phyloP scores from a whole-genome alignment of 345 rosid genomes.

The Raphanus sativus region DNA sequence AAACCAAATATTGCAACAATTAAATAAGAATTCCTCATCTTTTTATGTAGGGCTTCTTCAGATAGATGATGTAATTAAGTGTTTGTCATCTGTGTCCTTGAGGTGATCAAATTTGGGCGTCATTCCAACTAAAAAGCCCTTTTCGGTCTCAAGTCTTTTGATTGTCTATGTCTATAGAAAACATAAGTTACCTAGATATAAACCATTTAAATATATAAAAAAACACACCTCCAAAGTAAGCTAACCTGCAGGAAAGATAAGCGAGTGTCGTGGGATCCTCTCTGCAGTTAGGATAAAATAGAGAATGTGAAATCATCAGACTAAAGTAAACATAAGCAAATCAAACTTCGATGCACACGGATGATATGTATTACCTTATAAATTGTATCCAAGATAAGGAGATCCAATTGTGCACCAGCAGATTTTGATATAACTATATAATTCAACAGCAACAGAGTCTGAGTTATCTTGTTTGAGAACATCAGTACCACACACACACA shows the following conservation, averaged over 20 bases:
- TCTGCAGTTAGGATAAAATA: slow-evolving; percentile 46
- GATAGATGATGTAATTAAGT: too few species aligned
- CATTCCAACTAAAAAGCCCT: slow-evolving; percentile 68
- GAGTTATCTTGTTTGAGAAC: neutral
- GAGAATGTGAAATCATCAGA: neutral
- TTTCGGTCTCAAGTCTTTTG: slow-evolving; percentile 71
- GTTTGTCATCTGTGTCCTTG: too few species aligned
- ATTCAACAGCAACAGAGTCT: too few species aligned
- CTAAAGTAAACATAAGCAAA: neutral
- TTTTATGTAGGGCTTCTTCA: too few species aligned
- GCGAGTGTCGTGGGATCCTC: slow-evolving; percentile 73
- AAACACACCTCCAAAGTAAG: neutral
- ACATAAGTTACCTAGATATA: neutral
- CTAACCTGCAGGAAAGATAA: slow-evolving; percentile 88
- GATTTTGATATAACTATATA: too few species aligned
- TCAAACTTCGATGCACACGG: neutral
- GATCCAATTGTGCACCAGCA: slow-evolving; percentile 32
- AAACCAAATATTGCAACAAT: too few species aligned
- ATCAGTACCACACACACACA: too few species aligned
- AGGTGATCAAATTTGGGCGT: too few species aligned
- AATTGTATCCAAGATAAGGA: slow-evolving; percentile 86
- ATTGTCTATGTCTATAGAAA: slow-evolving; percentile 70
- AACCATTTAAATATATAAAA: neutral
- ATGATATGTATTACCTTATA: slow-evolving; percentile 54
- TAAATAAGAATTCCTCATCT: too few species aligned